These are phyloP conservation scores for Trichocladium uniseriatum DNA, from an alignment of 495 filamentous ascomycete species.

Conservation along the genomic window DNA sequence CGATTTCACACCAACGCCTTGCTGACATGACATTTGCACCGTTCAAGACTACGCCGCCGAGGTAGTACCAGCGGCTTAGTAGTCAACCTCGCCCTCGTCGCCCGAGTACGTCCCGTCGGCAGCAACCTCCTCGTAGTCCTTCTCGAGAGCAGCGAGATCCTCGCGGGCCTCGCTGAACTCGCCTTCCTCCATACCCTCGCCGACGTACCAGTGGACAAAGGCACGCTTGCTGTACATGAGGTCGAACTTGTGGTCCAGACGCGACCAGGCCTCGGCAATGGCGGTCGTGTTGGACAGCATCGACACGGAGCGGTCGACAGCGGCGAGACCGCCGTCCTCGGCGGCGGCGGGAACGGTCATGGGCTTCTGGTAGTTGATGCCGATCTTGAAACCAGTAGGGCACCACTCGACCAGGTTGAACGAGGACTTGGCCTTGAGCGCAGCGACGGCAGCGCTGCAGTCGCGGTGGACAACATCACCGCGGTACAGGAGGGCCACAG, in stretches of 20 bases:
- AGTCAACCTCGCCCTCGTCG: conserved; percentile 61
- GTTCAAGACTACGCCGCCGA: background rate
- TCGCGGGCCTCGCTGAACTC: conserved; percentile 88
- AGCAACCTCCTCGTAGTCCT: conserved; percentile 89
- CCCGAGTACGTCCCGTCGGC: conserved; percentile 55
- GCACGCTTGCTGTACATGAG: conserved; percentile 96
- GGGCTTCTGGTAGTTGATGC: conserved; percentile 89
- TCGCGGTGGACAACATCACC: conserved; percentile 83
- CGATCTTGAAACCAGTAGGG: conserved; percentile 92
- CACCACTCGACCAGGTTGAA: conserved; percentile 96
- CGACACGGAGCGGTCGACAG: conserved; percentile 77
- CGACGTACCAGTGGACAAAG: conserved; percentile 93
- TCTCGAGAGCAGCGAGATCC: conserved; percentile 80
- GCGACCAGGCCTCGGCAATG: conserved; percentile 83
- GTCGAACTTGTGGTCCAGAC: conserved; percentile 88
- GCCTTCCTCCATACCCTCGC: conserved; percentile 93
- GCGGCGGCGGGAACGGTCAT: conserved; percentile 59
- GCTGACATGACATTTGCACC: background rate
- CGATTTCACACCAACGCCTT: background rate
- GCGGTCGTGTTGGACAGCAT: conserved; percentile 92
- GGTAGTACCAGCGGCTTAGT: conserved; percentile 52
- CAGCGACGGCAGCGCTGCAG: conserved; percentile 67
- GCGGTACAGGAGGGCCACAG: conserved; percentile 80
- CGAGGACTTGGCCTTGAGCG: conserved; percentile 75
- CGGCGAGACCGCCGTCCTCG: conserved; percentile 58